phyloP scores from a whole-genome alignment of 176 grass and related monocot species.

The Oryza meyeriana region DNA sequence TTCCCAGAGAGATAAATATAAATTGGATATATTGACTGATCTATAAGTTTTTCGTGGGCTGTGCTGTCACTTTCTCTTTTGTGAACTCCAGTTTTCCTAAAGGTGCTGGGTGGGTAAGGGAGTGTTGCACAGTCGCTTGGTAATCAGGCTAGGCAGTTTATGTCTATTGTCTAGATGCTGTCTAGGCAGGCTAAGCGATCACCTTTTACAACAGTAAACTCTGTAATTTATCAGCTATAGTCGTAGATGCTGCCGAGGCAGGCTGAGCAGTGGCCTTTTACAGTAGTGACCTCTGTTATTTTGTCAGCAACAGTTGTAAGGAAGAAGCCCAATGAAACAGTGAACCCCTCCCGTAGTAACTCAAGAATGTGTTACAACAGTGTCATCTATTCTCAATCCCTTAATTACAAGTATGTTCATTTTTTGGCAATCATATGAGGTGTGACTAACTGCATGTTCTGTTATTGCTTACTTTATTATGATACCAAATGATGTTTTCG shows the following conservation, averaged over 20 bases:
- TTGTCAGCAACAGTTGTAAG: no score
- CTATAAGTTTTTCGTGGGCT: not conserved
- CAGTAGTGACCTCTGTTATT: no score
- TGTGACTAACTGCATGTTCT: not conserved
- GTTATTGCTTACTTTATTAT: not conserved
- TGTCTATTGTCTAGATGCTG: no score
- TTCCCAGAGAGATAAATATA: not conserved
- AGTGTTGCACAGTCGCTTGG: no score
- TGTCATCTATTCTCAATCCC: not conserved
- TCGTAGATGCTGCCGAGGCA: no score
- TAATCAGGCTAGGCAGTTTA: no score
- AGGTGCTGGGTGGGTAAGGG: no score
- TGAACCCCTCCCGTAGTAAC: not conserved
- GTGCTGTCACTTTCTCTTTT: slow-evolving; percentile 3
- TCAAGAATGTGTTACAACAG: not conserved
- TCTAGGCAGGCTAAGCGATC: no score
- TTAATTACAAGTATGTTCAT: not conserved
- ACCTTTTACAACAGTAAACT: no score
- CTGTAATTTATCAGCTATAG: no score
- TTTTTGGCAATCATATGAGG: not conserved
- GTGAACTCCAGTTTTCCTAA: not conserved
- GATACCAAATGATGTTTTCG: not conserved
- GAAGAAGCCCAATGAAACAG: not conserved
- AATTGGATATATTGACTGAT: not conserved
- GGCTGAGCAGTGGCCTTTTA: no score